phyloP scores from a whole-genome alignment of 495 filamentous ascomycete genomes.

The Xylaria acuta region DNA sequence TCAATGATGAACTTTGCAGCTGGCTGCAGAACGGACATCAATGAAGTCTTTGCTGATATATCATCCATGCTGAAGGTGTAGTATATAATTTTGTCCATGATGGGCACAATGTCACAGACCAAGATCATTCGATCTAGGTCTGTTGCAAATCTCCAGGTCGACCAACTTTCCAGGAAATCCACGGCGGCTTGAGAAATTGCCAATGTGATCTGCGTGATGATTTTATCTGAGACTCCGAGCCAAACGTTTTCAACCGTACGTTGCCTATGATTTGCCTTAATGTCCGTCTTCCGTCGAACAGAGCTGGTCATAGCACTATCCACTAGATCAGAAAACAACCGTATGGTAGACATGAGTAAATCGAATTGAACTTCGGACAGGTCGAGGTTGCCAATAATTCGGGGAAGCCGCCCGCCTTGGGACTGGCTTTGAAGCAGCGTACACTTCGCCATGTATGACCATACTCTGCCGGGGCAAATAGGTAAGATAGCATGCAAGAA shows the following conservation, averaged over 20 bases:
- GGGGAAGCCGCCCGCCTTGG: slow-evolving; percentile 72
- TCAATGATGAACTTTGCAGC: slow-evolving; percentile 78
- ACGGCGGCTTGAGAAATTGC: slow-evolving; percentile 74
- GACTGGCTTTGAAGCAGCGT: slow-evolving; percentile 74
- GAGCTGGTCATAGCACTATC: slow-evolving; percentile 76
- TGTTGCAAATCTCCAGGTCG: slow-evolving; percentile 79
- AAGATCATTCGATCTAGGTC: slow-evolving; percentile 66
- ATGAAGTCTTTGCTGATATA: slow-evolving; percentile 60
- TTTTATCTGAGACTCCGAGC: slow-evolving; percentile 76
- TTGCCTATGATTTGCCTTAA: slow-evolving; percentile 58
- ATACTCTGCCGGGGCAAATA: slow-evolving; percentile 80
- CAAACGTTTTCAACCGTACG: slow-evolving; percentile 61
- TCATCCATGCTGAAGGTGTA: slow-evolving; percentile 78
- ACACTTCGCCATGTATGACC: slow-evolving; percentile 86
- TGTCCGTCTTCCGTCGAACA: slow-evolving; percentile 70
- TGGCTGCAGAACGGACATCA: slow-evolving; percentile 64
- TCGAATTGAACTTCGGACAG: slow-evolving; percentile 76
- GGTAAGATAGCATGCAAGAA: slow-evolving; percentile 75
- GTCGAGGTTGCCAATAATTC: slow-evolving; percentile 77
- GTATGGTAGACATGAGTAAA: slow-evolving; percentile 73
- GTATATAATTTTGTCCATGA: slow-evolving; percentile 73
- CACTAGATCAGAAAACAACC: slow-evolving; percentile 74
- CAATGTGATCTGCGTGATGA: slow-evolving; percentile 72
- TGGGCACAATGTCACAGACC: slow-evolving; percentile 61
- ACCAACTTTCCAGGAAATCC: slow-evolving; percentile 81